Conservation (phyloP, 768 basidiomycete species). For the Suillus americanus region DNA sequence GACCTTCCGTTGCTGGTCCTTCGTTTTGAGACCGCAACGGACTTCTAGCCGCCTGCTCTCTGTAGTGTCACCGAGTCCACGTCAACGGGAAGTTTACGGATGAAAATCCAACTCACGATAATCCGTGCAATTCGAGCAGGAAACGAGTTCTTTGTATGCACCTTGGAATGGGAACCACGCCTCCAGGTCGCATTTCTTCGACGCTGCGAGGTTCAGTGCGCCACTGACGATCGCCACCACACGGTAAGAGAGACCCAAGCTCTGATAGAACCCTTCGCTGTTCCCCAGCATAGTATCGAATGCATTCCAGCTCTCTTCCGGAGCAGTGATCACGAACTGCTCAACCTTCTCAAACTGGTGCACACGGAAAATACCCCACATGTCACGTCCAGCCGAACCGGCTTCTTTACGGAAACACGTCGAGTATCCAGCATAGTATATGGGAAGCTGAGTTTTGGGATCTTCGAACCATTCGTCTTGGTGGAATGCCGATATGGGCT, state of each 20-base stretch:
- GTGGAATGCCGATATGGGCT: constrained; percentile 96
- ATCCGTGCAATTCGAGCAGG: constrained; percentile 98
- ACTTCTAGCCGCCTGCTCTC: constrained; percentile 94
- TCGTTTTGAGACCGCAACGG: constrained; percentile 86
- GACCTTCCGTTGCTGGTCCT: constrained; percentile 86
- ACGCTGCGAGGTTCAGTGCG: constrained; percentile 93
- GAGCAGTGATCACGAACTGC: constrained; percentile 93
- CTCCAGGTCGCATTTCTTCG: constrained; percentile 97
- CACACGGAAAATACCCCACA: constrained; percentile 99
- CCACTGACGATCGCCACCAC: constrained; percentile 95
- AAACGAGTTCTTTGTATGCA: constrained; percentile 95
- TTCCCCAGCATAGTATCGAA: constrained; percentile 89
- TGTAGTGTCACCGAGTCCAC: constrained; percentile 29
- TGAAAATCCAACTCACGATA: constrained; percentile 70
- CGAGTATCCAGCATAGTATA: constrained; percentile 84
- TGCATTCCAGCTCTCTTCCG: constrained; percentile 92
- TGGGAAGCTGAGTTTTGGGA: constrained; percentile 88
- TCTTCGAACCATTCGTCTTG: constrained; percentile 97
- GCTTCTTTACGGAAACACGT: constrained; percentile 99
- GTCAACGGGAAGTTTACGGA: background rate
- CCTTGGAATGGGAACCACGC: constrained; percentile 99
- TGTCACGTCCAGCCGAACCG: constrained; percentile 94
- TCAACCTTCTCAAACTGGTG: constrained; percentile 99
- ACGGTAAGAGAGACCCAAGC: constrained; percentile 88
- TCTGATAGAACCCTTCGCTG: constrained; percentile 95